Evolutionary conservation across 768 basidiomycete genomes (phyloP).

Genomic region (Auriculariales sp.): DNA sequence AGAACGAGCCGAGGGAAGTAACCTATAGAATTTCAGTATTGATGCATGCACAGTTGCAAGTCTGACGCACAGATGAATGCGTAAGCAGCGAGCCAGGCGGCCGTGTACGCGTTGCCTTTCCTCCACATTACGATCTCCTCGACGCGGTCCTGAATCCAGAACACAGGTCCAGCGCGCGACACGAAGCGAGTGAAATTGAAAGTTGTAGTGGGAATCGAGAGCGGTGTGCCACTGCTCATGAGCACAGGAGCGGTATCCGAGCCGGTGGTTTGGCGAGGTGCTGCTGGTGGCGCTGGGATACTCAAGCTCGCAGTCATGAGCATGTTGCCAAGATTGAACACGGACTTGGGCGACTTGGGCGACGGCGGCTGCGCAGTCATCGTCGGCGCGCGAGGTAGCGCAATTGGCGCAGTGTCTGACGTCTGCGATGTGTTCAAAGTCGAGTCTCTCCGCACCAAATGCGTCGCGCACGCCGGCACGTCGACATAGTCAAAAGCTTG

Average conservation of each 20-base stretch:
- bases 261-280: neutral
- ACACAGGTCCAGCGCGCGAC: slow-evolving; percentile 57
- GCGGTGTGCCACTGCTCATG: slow-evolving; percentile 21
- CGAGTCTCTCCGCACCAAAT: no score
- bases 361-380: neutral
- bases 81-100: slow-evolving; percentile 62
- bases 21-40: slow-evolving; percentile 26
- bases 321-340: neutral
- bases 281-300: neutral
- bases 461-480: neutral
- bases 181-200: slow-evolving; percentile 75
- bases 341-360: neutral
- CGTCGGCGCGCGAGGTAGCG: neutral
- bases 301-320: neutral
- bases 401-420: neutral
- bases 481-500: neutral
- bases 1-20: slow-evolving; percentile 62
- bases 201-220: slow-evolving; percentile 65
- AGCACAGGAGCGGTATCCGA: neutral
- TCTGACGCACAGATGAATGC: slow-evolving; percentile 58
- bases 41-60: neutral
- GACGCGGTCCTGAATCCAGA: slow-evolving; percentile 79
- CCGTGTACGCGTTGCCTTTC: slow-evolving; percentile 55
- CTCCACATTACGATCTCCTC: slow-evolving; percentile 82
- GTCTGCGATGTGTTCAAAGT: neutral